Conservation (phyloP, 2,329 filamentous ascomycete genomes). For the Claviceps digitariae region DNA sequence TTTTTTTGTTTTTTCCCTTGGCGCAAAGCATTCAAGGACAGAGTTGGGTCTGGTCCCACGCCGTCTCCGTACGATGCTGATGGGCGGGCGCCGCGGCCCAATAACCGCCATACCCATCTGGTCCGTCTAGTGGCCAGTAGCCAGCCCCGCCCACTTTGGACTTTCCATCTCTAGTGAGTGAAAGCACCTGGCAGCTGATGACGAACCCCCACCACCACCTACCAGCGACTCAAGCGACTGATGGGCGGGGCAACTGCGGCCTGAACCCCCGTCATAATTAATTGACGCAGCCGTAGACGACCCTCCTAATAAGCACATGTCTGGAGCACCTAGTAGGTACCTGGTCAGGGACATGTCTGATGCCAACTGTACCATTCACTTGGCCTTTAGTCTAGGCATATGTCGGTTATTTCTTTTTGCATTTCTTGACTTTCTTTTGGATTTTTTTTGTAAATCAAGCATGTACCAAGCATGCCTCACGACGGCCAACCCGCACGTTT, state of each 20-base stretch:
- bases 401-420: too few relatives aligned
- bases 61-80: background rate
- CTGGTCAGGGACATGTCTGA: too few relatives aligned
- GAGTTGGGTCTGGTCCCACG: background rate
- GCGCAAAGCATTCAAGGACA: background rate
- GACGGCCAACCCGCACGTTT: background rate
- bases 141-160: background rate
- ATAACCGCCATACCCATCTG: background rate
- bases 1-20: background rate
- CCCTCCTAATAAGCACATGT: too few relatives aligned
- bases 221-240: background rate
- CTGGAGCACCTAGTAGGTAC: background rate
- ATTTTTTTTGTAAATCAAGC: background rate
- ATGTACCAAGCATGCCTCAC: background rate
- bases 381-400: too few relatives aligned
- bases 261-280: background rate
- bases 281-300: background rate
- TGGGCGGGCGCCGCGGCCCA: background rate
- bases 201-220: background rate
- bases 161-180: background rate
- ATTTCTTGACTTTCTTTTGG: too few relatives aligned
- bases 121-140: background rate
- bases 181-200: background rate
- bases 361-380: too few relatives aligned
- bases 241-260: constrained; percentile 2